Evolutionary conservation across 805 yeast genomes (phyloP), one percentile per base, ranked within the genome.

Genomic region (Grigorovia transvaalensis): DNA sequence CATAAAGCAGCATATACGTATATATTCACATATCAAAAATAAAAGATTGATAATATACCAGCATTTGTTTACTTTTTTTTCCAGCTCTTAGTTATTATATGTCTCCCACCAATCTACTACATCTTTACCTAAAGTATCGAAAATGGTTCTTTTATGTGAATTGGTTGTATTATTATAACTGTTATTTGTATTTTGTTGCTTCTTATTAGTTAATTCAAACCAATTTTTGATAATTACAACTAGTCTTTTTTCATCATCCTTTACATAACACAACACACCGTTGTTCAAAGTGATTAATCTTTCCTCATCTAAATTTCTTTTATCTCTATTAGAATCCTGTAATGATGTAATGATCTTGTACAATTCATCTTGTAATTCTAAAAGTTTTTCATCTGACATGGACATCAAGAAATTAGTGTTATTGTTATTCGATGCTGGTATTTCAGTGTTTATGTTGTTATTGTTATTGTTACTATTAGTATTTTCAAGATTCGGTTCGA

Each of bases 241-340:
- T 18, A 57, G 35, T 47, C 57, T 53, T 4, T 53, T 48, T 4
- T 56, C 51, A 48, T 53, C 56, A 8, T 60, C 59, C n/a, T 50
- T 52, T 18, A 65, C 50, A 47, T 64, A 67, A 56, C 69, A 66
- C 12, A 66, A 50, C 27, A 67, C 46, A 0, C 71, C 71, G 49
- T 67, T 67, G 50, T 61, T 64, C 20, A 66, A 55, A 30, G 64
- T 65, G 7, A 63, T 35, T 33, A 67, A 51, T 48, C 66, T 59
- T 49, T 63, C 66, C 17, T 66, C 68, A 11, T 45, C 48, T n/a
- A 60, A 44, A 35, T 51, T 55, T 11, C 43, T 29, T 5, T 52
- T 49, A 13, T 44, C 55, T 29, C 53, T 51, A 13, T 27, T 41
- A 5, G 67, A 59, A 20, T 52, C 54, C 23, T 55, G 49, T 33